phyloP scores from a whole-genome alignment of 108 stramenopile species.

The Hondaea fermentalgiana region DNA sequence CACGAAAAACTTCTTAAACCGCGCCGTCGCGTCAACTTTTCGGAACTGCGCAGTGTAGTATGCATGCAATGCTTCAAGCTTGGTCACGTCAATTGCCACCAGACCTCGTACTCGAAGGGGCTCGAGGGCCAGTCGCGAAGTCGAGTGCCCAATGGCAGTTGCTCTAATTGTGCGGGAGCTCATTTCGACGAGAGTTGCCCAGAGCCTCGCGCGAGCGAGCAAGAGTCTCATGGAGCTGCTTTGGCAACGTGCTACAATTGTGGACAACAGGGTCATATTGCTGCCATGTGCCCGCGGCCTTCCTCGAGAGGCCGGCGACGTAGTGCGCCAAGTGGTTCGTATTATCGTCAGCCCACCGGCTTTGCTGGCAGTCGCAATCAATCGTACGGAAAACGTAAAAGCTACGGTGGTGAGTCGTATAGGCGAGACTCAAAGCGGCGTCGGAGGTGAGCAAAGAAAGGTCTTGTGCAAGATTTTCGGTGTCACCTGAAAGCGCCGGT shows the following conservation, averaged over 20 bases:
- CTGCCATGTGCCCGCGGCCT: neutral
- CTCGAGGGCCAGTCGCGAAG: neutral
- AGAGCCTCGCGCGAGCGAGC: neutral
- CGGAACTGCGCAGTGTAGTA: neutral
- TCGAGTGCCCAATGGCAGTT: neutral
- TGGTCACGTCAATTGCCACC: neutral
- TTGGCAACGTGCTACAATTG: neutral
- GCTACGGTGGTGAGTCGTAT: too few relatives aligned
- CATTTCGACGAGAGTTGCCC: neutral
- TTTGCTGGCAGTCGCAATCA: neutral
- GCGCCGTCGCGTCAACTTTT: neutral
- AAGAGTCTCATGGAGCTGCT: neutral
- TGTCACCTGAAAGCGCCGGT: too few relatives aligned
- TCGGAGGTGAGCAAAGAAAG: too few relatives aligned
- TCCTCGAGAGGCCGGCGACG: neutral
- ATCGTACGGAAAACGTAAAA: too few relatives aligned
- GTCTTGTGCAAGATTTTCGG: too few relatives aligned
- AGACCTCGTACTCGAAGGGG: neutral
- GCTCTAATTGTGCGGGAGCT: neutral
- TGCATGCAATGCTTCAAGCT: neutral
- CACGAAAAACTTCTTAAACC: too few relatives aligned
- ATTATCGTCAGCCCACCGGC: neutral
- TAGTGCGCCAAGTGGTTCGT: neutral
- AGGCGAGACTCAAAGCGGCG: too few relatives aligned
- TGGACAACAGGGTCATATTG: neutral